phyloP scores from a whole-genome alignment of 352 stramenopile genomes.

The Globisporangium spiculum region DNA sequence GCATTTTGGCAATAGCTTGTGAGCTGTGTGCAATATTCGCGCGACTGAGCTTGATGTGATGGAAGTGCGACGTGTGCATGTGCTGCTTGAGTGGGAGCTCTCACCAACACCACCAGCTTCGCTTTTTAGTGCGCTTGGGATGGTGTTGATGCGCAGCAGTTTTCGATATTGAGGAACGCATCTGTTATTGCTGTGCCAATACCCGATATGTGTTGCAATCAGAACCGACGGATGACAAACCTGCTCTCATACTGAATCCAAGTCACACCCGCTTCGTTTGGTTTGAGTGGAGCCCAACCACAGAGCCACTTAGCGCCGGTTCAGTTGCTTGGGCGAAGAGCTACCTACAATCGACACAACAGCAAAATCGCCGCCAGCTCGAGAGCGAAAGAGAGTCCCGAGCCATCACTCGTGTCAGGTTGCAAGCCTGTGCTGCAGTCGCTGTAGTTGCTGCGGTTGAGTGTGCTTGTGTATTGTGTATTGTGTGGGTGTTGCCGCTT shows the following conservation, averaged over 20 bases:
- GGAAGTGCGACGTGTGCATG: not conserved
- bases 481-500: slow-evolving; percentile 5
- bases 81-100: not conserved
- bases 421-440: not conserved
- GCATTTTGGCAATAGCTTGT: not conserved
- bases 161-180: not conserved
- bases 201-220: not conserved
- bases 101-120: too few relatives aligned
- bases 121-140: too few relatives aligned
- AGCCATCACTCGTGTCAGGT: too few relatives aligned
- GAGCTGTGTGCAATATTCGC: not conserved
- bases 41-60: not conserved
- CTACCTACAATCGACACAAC: not conserved
- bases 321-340: not conserved
- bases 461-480: slow-evolving; percentile 19
- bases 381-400: not conserved
- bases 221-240: not conserved
- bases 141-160: not conserved
- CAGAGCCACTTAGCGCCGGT: not conserved
- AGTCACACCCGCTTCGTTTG: slow-evolving; percentile 1
- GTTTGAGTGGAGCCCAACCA: slow-evolving; percentile 16
- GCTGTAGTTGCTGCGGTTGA: not conserved
- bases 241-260: not conserved
- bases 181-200: not conserved
- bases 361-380: slow-evolving; percentile 6